These are phyloP conservation scores for Syzygium oleosum DNA, from an alignment of 345 rosid species.

Conservation along the genomic window DNA sequence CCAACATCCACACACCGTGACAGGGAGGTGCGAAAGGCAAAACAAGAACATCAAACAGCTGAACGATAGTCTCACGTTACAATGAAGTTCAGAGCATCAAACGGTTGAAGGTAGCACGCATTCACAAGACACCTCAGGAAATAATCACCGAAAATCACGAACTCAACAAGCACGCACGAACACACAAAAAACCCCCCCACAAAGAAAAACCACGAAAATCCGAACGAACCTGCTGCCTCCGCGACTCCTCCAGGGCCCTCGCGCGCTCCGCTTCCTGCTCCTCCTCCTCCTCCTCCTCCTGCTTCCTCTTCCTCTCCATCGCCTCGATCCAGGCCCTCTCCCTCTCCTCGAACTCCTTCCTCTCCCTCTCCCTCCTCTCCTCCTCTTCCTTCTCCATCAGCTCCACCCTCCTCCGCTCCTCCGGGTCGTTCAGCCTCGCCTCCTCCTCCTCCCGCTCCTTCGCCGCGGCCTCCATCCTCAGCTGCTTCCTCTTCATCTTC, in stretches of 20 bases:
- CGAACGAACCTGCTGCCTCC: constrained; percentile 23
- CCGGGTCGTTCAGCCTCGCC: constrained; percentile 55
- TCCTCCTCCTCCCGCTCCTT: constrained; percentile 59
- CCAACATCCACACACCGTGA: background rate
- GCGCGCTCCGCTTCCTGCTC: constrained; percentile 31
- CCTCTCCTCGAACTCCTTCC: constrained; percentile 69
- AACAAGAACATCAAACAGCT: background rate
- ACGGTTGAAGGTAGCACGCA: background rate
- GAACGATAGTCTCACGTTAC: background rate
- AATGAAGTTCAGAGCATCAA: background rate
- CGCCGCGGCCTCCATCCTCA: constrained; percentile 62
- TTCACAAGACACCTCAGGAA: background rate
- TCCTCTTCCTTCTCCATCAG: constrained; percentile 58
- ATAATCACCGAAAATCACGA: background rate
- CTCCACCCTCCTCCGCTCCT: constrained; percentile 40
- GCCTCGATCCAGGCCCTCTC: constrained; percentile 66
- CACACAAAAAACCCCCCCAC: background rate
- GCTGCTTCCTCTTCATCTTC: constrained; percentile 71
- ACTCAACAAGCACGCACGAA: background rate
- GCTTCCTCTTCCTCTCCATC: constrained; percentile 51
- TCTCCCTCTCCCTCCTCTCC: constrained; percentile 40
- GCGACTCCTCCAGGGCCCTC: constrained; percentile 26
- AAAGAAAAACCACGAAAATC: background rate
- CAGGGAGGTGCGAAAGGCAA: too few species aligned
- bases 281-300: constrained; percentile 38